These are phyloP conservation scores for Nepenthes mirabilis DNA, from an alignment of 148 eudicot genomes.

Conservation along the genomic window DNA sequence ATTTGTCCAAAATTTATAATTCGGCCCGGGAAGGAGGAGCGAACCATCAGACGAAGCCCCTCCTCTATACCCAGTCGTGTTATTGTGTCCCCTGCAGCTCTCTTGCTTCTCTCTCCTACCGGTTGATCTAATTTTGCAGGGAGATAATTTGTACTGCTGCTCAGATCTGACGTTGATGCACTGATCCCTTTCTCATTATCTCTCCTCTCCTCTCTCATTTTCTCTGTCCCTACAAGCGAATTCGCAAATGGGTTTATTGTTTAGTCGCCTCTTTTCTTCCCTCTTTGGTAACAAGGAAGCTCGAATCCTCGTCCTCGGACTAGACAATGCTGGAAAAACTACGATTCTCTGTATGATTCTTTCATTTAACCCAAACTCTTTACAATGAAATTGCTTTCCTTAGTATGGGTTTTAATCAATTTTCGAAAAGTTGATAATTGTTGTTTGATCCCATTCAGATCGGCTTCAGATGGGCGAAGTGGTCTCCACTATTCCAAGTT, in stretches of 20 bases:
- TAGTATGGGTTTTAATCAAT: conserved; percentile 16
- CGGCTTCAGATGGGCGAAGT: conserved; percentile 99
- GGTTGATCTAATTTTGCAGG: too few relatives aligned
- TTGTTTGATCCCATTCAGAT: conserved; percentile 41
- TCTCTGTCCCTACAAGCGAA: not conserved
- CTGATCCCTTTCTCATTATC: too few relatives aligned
- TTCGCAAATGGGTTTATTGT: conserved; percentile 62
- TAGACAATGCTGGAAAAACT: conserved; percentile 99
- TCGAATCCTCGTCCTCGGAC: conserved; percentile 93
- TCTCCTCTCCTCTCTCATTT: too few relatives aligned
- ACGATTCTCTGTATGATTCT: conserved; percentile 74
- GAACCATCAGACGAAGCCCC: too few relatives aligned
- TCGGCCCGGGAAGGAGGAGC: too few relatives aligned
- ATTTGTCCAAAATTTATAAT: too few relatives aligned
- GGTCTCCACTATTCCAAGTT: conserved; percentile 96
- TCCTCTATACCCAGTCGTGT: too few relatives aligned
- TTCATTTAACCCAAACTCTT: not conserved
- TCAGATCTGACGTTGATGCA: too few relatives aligned
- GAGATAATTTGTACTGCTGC: too few relatives aligned
- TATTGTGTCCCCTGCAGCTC: too few relatives aligned
- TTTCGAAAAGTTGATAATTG: conserved; percentile 6
- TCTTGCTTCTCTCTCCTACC: too few relatives aligned
- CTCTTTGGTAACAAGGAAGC: conserved; percentile 92
- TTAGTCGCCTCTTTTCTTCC: conserved; percentile 69
- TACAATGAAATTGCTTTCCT: not conserved